These are phyloP conservation scores for Anisodus acutangulus DNA, from an alignment of 257 asterid species.

Conservation along the genomic window DNA sequence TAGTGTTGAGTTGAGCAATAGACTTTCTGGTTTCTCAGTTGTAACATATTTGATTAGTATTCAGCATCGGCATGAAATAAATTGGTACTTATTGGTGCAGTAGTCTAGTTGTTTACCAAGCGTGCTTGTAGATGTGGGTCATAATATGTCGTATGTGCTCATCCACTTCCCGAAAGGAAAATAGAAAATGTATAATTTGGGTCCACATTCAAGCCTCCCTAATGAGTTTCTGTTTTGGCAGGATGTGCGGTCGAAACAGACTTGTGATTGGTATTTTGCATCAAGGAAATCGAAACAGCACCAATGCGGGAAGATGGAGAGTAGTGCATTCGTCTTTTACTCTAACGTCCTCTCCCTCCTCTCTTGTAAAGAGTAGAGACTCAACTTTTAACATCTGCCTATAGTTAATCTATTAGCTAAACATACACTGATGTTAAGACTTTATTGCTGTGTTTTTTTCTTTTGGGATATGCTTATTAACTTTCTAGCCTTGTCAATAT, in stretches of 20 bases:
- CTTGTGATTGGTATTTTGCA: neutral
- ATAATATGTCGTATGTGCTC: neutral
- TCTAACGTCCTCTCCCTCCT: neutral
- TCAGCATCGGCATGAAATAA: neutral
- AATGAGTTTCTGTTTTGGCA: neutral
- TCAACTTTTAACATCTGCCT: neutral
- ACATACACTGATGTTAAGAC: no score
- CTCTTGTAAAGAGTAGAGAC: neutral
- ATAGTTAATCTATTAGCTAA: no score
- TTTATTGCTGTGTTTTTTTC: neutral
- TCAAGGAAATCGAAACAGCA: neutral
- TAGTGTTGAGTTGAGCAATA: no score
- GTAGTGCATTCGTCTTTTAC: neutral
- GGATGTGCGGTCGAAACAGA: neutral
- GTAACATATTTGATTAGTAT: neutral
- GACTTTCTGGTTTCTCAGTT: no score
- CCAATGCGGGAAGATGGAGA: neutral
- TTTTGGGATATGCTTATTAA: no score
- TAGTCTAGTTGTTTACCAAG: neutral
- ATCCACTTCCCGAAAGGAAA: no score
- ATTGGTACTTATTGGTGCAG: neutral
- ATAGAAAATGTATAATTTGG: no score
- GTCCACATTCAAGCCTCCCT: neutral
- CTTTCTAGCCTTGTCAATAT: no score
- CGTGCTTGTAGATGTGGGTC: neutral